phyloP scores from a whole-genome alignment of 2,329 filamentous ascomycete species.

The Davidsoniella virescens region DNA sequence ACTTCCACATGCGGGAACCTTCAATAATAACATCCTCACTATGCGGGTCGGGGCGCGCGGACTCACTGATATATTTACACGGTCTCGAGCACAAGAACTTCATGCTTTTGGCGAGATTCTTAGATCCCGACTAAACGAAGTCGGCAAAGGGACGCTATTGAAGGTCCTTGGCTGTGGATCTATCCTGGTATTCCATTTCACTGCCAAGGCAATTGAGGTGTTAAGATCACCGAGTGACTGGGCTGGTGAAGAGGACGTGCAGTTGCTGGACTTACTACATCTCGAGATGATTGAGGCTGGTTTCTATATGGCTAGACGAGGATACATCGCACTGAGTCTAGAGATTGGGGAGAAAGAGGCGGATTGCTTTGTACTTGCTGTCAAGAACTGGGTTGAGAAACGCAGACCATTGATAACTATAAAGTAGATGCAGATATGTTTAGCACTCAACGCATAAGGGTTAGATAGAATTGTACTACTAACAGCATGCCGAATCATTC shows the following conservation, averaged over 20 bases:
- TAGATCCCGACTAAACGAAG: conserved; percentile 18
- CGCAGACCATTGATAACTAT: not conserved
- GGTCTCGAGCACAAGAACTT: conserved; percentile 19
- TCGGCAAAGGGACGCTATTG: conserved; percentile 22
- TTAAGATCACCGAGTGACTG: conserved; percentile 14
- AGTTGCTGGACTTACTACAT: conserved; percentile 27
- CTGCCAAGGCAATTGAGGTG: conserved; percentile 20
- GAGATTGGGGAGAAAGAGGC: conserved; percentile 24
- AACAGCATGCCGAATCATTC: too few species aligned
- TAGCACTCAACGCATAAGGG: too few species aligned
- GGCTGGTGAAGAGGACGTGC: not conserved
- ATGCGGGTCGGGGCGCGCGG: conserved; percentile 25
- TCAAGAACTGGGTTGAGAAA: conserved; percentile 13
- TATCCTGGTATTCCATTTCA: conserved; percentile 24
- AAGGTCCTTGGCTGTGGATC: conserved; percentile 24
- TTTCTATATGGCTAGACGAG: conserved; percentile 27
- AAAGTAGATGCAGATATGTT: not conserved
- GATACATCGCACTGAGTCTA: conserved; percentile 26
- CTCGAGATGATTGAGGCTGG: conserved; percentile 29
- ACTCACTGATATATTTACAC: conserved; percentile 22
- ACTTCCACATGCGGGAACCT: conserved; percentile 44
- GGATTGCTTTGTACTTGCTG: conserved; percentile 24
- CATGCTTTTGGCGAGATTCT: conserved; percentile 20
- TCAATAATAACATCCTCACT: conserved; percentile 48
- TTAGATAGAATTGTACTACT: too few species aligned